A percentile compares a stretch with the other conserved stretches of the same genome.
These are phyloP conservation scores for Flaveria ramosissima DNA, from an alignment of 129 eudicot species.

Conservation along the genomic window DNA sequence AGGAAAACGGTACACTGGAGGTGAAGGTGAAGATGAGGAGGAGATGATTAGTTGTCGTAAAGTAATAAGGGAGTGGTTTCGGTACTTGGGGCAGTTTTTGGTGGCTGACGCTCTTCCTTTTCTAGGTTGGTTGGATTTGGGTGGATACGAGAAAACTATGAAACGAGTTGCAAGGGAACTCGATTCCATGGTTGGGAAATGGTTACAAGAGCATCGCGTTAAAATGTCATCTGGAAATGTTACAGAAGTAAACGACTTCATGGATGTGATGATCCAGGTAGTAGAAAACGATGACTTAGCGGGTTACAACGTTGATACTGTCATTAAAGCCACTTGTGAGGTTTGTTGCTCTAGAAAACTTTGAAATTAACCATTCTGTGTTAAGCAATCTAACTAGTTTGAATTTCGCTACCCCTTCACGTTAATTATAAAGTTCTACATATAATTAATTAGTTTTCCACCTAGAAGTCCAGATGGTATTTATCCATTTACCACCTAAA, in stretches of 20 bases:
- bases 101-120: constrained; percentile 31
- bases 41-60: constrained; percentile 14
- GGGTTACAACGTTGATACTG: constrained; percentile 21
- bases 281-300: neutral
- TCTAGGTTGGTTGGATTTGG: constrained; percentile 38
- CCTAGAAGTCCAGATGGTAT: too few relatives aligned
- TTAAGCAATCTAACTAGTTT: too few relatives aligned
- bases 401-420: too few relatives aligned
- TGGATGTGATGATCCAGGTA: constrained; percentile 30
- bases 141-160: constrained; percentile 33
- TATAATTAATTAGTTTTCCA: too few relatives aligned
- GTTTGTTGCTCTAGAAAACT: neutral
- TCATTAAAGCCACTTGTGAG: constrained; percentile 30
- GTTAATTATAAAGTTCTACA: too few relatives aligned
- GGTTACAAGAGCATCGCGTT: constrained; percentile 30
- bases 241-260: constrained; percentile 19
- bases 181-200: constrained; percentile 22
- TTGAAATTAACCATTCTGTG: too few relatives aligned
- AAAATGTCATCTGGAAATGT: neutral
- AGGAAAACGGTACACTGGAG: constrained; percentile 23
- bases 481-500: too few relatives aligned
- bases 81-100: constrained; percentile 22
- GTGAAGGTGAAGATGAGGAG: neutral
- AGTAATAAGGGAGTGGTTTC: constrained; percentile 27
- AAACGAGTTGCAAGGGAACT: constrained; percentile 19